These are phyloP conservation scores for Trichophyton mentagrophytes DNA, from an alignment of 2,329 filamentous ascomycete genomes.

Conservation along the genomic window DNA sequence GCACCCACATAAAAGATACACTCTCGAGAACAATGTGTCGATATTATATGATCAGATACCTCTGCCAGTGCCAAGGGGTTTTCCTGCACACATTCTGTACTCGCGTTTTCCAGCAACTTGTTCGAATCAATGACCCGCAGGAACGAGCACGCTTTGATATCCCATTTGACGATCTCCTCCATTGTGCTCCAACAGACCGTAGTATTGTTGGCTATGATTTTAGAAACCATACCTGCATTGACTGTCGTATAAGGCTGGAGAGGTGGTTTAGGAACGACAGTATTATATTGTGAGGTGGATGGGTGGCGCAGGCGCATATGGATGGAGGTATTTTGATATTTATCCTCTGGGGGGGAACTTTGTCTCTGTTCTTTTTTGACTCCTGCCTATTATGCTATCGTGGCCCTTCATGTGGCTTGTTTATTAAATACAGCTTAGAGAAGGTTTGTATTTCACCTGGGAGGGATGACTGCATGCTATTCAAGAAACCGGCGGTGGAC, in stretches of 20 bases:
- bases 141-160: slow-evolving; percentile 12
- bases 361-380: neutral
- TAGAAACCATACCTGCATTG: slow-evolving; percentile 2
- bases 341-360: neutral
- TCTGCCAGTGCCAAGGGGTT: slow-evolving; percentile 19
- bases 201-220: slow-evolving; percentile 7
- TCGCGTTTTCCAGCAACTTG: slow-evolving; percentile 16
- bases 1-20: neutral
- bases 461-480: no score
- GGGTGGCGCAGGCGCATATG: no score
- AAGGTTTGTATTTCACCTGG: neutral
- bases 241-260: neutral
- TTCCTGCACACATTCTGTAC: slow-evolving; percentile 18
- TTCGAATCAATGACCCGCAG: slow-evolving; percentile 21
- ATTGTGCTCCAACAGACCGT: slow-evolving; percentile 8
- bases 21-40: slow-evolving; percentile 19
- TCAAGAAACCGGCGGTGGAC: no score
- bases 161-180: slow-evolving; percentile 9
- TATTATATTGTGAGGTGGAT: neutral
- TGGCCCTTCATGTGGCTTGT: slow-evolving; percentile 5
- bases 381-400: neutral
- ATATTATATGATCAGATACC: slow-evolving; percentile 16
- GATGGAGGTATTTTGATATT: no score
- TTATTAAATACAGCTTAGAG: neutral
- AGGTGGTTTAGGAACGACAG: neutral